Percentiles rank a stretch among this genome's conserved stretches.
Evolutionary conservation across 306 rosid species (phyloP).

Genomic region (Dicorynia guianensis): DNA sequence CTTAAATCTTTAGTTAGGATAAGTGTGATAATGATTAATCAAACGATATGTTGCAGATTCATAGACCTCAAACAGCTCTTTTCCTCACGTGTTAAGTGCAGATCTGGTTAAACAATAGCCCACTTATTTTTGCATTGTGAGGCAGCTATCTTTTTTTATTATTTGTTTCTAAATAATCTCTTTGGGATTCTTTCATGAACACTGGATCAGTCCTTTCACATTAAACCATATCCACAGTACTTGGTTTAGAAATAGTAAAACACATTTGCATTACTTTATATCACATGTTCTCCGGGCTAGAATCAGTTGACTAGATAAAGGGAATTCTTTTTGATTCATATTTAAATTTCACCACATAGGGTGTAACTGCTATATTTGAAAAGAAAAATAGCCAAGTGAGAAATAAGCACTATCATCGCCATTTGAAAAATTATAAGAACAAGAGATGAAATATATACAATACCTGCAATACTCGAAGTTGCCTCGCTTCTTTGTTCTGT

Average conservation of each 20-base stretch:
- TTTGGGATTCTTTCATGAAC: too few relatives aligned
- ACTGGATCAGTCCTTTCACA: too few relatives aligned
- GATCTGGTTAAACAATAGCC: too few relatives aligned
- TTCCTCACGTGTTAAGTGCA: too few relatives aligned
- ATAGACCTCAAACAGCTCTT: too few relatives aligned
- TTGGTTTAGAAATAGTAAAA: not conserved
- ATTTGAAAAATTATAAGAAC: constrained; percentile 10
- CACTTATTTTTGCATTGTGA: too few relatives aligned
- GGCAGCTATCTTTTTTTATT: too few relatives aligned
- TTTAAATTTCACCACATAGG: constrained; percentile 20
- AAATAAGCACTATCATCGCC: not conserved
- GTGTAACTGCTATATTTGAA: constrained; percentile 11
- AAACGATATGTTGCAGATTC: too few relatives aligned
- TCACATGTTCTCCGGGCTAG: constrained; percentile 22
- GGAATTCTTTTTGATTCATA: not conserved
- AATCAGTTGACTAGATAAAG: constrained; percentile 18
- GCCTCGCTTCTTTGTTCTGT: constrained; percentile 97
- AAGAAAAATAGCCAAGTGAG: constrained; percentile 13
- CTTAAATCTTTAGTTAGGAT: too few relatives aligned
- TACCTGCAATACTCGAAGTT: constrained; percentile 85
- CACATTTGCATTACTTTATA: constrained; percentile 15
- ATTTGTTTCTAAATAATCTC: too few relatives aligned
- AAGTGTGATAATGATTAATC: too few relatives aligned
- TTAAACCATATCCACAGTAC: too few relatives aligned
- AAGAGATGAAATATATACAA: constrained; percentile 25